Conservation (phyloP, 345 rosid genomes). For the Carallia pectinifolia region DNA sequence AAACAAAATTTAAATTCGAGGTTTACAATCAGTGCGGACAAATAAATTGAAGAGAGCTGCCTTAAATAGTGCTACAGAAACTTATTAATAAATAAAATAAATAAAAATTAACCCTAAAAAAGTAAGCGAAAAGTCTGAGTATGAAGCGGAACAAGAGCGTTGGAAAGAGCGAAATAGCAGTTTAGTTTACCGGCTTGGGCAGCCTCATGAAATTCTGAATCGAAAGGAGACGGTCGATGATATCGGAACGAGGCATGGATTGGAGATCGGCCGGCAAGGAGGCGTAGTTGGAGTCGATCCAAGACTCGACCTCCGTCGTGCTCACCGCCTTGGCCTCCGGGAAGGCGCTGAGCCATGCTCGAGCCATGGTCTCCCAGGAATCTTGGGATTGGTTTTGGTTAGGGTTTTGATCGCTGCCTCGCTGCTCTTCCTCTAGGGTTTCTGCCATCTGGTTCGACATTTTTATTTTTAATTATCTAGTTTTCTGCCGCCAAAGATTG, state of each 20-base stretch:
- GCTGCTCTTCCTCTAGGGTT: conserved; percentile 22
- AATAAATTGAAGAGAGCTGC: too few relatives aligned
- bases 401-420: conserved; percentile 18
- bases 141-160: too few relatives aligned
- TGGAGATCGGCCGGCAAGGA: conserved; percentile 73
- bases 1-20: too few relatives aligned
- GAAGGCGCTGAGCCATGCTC: conserved; percentile 80
- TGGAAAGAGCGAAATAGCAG: too few relatives aligned
- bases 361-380: conserved; percentile 84
- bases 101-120: too few relatives aligned
- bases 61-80: too few relatives aligned
- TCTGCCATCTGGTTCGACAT: conserved; percentile 13
- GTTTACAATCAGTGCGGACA: too few relatives aligned
- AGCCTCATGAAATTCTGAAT: conserved; percentile 72
- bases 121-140: too few relatives aligned
- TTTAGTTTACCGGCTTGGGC: conserved; percentile 33
- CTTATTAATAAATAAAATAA: too few relatives aligned
- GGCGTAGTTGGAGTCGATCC: conserved; percentile 72
- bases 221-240: conserved; percentile 76
- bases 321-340: conserved; percentile 78
- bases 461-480: background rate
- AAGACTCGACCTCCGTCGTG: conserved; percentile 64
- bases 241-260: conserved; percentile 71
- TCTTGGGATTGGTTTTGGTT: conserved; percentile 73
- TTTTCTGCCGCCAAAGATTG: too few relatives aligned